A percentile compares a stretch with the other conserved stretches of the same genome.
Conservation (phyloP, 768 basidiomycete genomes). For the Boletus sp. region DNA sequence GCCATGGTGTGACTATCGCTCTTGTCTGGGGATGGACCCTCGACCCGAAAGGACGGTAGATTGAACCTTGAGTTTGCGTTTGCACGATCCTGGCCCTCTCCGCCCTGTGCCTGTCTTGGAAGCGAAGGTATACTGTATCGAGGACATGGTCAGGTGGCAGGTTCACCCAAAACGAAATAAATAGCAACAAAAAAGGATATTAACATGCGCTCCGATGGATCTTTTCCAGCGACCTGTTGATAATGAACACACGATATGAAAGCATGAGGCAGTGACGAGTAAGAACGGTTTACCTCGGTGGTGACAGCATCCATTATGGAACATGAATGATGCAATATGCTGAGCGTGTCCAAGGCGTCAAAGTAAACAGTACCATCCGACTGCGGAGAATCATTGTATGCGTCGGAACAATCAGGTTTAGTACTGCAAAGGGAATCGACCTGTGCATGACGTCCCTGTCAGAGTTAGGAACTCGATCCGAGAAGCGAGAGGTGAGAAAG, state of each 20-base stretch:
- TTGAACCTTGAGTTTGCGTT: conserved; percentile 16
- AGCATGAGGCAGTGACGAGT: not conserved
- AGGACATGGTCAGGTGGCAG: conserved; percentile 6
- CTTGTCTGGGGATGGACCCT: conserved; percentile 13
- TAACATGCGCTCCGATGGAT: conserved; percentile 8
- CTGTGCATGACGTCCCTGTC: conserved; percentile 8
- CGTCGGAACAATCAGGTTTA: conserved; percentile 1
- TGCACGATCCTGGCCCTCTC: not conserved
- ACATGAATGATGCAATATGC: conserved; percentile 1
- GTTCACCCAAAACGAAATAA: conserved; percentile 9
- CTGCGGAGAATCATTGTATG: not conserved
- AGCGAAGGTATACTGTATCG: conserved; percentile 5
- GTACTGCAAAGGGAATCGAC: not conserved
- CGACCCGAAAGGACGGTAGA: conserved; percentile 17
- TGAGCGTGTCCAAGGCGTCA: conserved; percentile 19
- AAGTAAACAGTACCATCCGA: conserved; percentile 25
- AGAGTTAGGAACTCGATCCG: conserved; percentile 1
- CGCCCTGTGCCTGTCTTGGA: conserved; percentile 9
- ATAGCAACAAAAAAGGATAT: conserved; percentile 12
- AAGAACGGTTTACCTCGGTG: conserved; percentile 6
- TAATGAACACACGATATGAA: not conserved
- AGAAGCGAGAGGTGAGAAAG: no score
- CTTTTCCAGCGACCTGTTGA: conserved; percentile 10
- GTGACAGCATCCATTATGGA: conserved; percentile 2
- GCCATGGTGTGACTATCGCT: not conserved